Evolutionary conservation across 2,329 filamentous ascomycete genomes (phyloP).

Genomic region (Aschersonia sp.): DNA sequence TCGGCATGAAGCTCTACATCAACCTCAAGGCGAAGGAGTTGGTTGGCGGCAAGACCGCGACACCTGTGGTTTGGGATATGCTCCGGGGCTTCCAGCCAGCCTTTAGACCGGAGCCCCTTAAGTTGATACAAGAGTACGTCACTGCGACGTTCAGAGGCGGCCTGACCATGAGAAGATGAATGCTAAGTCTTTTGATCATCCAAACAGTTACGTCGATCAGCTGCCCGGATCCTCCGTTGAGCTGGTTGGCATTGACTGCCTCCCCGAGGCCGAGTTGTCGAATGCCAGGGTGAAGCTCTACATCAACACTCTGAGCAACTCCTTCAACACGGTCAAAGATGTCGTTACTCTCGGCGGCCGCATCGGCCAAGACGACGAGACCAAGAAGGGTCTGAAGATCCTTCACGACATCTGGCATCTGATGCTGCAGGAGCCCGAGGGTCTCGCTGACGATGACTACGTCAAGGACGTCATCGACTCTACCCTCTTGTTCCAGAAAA

Average conservation of each 20-base stretch:
- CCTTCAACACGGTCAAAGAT: conserved; percentile 5
- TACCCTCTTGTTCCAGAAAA: conserved; percentile 3
- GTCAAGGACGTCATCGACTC: conserved; percentile 4
- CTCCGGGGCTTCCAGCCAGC: conserved; percentile 3
- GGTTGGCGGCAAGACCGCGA: neutral
- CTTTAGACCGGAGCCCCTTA: conserved; percentile 2
- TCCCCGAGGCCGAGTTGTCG: conserved; percentile 3
- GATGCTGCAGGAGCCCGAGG: conserved; percentile 6
- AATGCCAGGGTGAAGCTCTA: conserved; percentile 6
- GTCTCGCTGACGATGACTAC: conserved; percentile 2
- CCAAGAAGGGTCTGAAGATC: conserved; percentile 1
- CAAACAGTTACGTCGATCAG: neutral
- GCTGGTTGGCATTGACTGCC: conserved; percentile 5
- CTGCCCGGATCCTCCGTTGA: neutral
- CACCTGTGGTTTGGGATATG: neutral
- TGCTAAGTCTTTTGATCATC: neutral
- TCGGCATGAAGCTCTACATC: conserved; percentile 4
- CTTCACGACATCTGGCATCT: conserved; percentile 6
- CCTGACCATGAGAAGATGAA: neutral
- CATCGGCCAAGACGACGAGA: conserved; percentile 3
- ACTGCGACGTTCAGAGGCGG: neutral
- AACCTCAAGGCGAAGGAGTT: conserved; percentile 6
- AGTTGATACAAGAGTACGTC: conserved; percentile 4
- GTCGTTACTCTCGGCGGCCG: conserved; percentile 5
- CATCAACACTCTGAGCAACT: conserved; percentile 4